Evolutionary conservation across 352 stramenopile genomes (phyloP).

Genomic region (Pythium utonaiense): DNA sequence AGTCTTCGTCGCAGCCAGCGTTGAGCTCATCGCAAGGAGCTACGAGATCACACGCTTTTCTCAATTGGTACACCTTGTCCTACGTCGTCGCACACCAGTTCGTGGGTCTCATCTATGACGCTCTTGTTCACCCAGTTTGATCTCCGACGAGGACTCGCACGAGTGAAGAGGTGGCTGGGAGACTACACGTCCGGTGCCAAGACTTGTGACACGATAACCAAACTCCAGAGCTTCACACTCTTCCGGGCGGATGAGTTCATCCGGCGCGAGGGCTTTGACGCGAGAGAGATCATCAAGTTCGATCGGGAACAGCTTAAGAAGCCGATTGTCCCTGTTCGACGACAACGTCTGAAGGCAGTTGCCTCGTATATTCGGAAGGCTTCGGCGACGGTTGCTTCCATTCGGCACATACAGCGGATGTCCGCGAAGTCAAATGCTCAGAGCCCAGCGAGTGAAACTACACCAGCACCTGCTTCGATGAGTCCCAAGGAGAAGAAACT

Average conservation of each 20-base stretch:
- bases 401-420: not conserved
- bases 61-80: not conserved
- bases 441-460: not conserved
- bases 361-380: not conserved
- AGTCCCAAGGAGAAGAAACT: not conserved
- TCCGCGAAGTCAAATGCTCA: not conserved
- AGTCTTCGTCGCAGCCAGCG: not conserved
- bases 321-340: not conserved
- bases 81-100: too few relatives aligned
- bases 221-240: slow-evolving; percentile 5
- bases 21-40: not conserved
- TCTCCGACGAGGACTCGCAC: slow-evolving; percentile 10
- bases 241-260: not conserved
- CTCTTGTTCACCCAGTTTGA: not conserved
- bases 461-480: too few relatives aligned
- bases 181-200: slow-evolving; percentile 50
- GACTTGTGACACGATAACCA: slow-evolving; percentile 25
- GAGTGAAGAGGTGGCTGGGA: slow-evolving; percentile 33
- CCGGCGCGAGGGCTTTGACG: not conserved
- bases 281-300: not conserved
- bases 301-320: not conserved
- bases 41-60: not conserved
- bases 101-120: not conserved
- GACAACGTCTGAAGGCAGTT: not conserved
- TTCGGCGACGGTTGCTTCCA: not conserved